Conservation (phyloP, 2,329 filamentous ascomycete genomes). For the Helotiales sp. region DNA sequence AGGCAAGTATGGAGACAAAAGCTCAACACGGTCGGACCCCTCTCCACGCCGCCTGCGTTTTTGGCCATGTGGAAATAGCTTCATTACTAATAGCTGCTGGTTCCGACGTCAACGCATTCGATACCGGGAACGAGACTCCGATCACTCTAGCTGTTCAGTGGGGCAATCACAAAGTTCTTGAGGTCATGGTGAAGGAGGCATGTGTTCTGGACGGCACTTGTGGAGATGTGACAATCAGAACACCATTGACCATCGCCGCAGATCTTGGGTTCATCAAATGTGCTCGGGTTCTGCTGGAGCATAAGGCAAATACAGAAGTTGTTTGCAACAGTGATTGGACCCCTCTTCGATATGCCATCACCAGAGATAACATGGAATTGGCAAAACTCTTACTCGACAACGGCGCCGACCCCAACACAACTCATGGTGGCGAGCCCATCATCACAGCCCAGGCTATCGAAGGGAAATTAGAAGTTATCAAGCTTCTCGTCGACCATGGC, state of each 20-base stretch:
- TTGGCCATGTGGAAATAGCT: background rate
- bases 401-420: slow-evolving; percentile 16
- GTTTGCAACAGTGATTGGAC: background rate
- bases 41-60: background rate
- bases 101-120: background rate
- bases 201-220: background rate
- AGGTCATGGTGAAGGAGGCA: background rate
- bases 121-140: background rate
- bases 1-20: background rate
- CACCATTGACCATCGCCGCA: background rate
- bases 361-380: slow-evolving; percentile 9
- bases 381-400: slow-evolving; percentile 25
- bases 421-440: slow-evolving; percentile 2
- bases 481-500: slow-evolving; percentile 36
- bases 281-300: background rate
- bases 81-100: background rate
- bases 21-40: background rate
- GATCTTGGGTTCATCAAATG: background rate
- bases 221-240: background rate
- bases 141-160: background rate
- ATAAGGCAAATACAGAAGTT: slow-evolving; percentile 1
- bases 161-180: background rate
- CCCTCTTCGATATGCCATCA: slow-evolving; percentile 4
- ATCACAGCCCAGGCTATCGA: background rate
- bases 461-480: slow-evolving; percentile 23